These are phyloP conservation scores for Fusarium praegraminearum DNA, from an alignment of 2,329 filamentous ascomycete species.

Conservation along the genomic window DNA sequence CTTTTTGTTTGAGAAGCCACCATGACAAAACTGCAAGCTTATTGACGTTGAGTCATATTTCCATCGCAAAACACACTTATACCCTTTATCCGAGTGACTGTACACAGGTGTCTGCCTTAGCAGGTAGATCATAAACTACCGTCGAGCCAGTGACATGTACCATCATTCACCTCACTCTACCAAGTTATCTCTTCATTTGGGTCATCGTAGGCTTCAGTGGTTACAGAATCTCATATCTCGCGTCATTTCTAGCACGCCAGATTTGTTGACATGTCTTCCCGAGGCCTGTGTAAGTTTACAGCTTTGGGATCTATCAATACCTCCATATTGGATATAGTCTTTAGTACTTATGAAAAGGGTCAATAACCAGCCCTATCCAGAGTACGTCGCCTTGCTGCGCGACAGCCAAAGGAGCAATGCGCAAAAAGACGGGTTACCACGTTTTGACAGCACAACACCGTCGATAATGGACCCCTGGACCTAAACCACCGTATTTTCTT, in stretches of 20 bases:
- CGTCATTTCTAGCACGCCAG: conserved; percentile 2
- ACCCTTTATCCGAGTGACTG: not conserved
- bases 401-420: not conserved
- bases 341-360: not conserved
- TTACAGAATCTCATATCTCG: conserved; percentile 37
- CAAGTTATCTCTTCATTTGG: conserved; percentile 31
- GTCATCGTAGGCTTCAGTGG: conserved; percentile 23
- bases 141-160: conserved; percentile 23
- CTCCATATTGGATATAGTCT: not conserved
- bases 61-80: conserved; percentile 12
- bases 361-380: not conserved
- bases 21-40: conserved; percentile 8
- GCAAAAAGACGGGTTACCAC: not conserved
- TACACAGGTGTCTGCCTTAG: not conserved
- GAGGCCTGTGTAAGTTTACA: not conserved
- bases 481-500: not conserved
- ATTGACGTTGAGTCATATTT: conserved; percentile 11
- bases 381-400: not conserved
- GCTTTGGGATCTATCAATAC: not conserved
- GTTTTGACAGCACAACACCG: not conserved
- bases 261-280: not conserved
- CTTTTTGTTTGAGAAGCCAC: conserved; percentile 24
- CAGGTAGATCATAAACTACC: conserved; percentile 11
- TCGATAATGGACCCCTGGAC: not conserved
- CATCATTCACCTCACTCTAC: conserved; percentile 23